Conservation (phyloP, 306 rosid species). For the Mucuna pruriens region DNA sequence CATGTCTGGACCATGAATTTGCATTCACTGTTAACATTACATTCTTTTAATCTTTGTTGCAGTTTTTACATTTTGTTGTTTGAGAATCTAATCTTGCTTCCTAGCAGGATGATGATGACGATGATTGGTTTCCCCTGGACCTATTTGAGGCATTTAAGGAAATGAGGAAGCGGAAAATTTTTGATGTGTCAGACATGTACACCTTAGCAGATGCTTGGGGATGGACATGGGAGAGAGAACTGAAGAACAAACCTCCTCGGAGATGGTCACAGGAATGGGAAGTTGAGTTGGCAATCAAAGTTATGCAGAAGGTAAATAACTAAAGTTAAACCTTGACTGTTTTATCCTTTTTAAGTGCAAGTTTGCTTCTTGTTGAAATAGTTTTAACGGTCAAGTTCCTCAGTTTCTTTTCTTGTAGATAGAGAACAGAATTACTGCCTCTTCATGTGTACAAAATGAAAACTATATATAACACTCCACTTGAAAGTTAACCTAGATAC, state of each 20-base stretch:
- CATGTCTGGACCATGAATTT: slow-evolving; percentile 13
- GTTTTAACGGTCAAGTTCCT: slow-evolving; percentile 25
- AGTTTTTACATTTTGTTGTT: slow-evolving; percentile 29
- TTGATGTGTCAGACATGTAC: slow-evolving; percentile 95
- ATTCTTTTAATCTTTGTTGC: slow-evolving; percentile 28
- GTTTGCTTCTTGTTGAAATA: slow-evolving; percentile 34
- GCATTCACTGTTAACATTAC: slow-evolving; percentile 25
- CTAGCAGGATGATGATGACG: slow-evolving; percentile 81
- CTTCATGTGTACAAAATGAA: slow-evolving; percentile 27
- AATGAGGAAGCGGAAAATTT: slow-evolving; percentile 75
- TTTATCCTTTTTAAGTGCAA: slow-evolving; percentile 32
- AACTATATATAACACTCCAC: slow-evolving; percentile 4
- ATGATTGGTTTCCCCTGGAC: slow-evolving; percentile 95
- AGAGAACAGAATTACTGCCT: slow-evolving; percentile 20
- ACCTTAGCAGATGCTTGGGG: slow-evolving; percentile 97
- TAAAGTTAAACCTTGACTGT: slow-evolving; percentile 18
- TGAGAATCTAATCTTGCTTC: slow-evolving; percentile 23
- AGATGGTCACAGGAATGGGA: slow-evolving; percentile 99
- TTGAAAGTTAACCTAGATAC: slow-evolving; percentile 18
- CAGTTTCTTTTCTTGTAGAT: slow-evolving; percentile 28
- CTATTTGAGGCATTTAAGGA: slow-evolving; percentile 89
- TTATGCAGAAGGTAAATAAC: slow-evolving; percentile 81
- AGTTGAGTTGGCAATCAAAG: slow-evolving; percentile 81
- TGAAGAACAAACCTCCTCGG: slow-evolving; percentile 69
- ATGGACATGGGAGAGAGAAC: slow-evolving; percentile 94